phyloP scores from a whole-genome alignment of 345 rosid genomes.

The Excoecaria cochinchinensis region DNA sequence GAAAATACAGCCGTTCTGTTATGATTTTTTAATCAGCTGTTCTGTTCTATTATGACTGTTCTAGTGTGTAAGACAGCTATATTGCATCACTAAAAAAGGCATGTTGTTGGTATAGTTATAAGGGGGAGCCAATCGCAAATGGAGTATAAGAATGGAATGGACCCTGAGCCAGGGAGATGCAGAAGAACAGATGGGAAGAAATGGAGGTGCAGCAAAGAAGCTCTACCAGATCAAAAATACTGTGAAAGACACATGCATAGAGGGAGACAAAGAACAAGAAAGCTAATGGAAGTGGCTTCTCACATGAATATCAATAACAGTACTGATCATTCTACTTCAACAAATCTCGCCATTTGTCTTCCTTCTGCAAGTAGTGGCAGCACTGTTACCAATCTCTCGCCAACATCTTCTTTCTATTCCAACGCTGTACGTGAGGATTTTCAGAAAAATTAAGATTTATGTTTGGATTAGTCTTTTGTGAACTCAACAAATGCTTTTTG shows the following conservation, averaged over 20 bases:
- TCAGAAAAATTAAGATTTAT: too few species aligned
- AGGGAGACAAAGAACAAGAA: conserved; percentile 54
- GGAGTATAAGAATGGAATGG: conserved; percentile 36
- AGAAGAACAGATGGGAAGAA: conserved; percentile 61
- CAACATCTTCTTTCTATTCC: too few species aligned
- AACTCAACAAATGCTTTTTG: too few species aligned
- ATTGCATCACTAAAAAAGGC: too few species aligned
- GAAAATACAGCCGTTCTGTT: too few species aligned
- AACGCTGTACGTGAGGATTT: too few species aligned
- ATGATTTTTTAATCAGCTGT: too few species aligned
- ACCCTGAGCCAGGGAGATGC: conserved; percentile 53
- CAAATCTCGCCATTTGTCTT: conserved; percentile 43
- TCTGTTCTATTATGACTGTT: too few species aligned
- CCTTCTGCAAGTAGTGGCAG: not conserved
- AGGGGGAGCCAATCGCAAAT: conserved; percentile 14
- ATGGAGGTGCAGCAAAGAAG: conserved; percentile 60
- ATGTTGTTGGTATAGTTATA: conserved; percentile 17
- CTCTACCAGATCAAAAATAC: conserved; percentile 43
- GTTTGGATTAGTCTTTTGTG: too few species aligned
- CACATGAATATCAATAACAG: not conserved
- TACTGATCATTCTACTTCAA: not conserved
- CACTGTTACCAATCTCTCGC: too few species aligned
- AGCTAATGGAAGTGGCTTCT: conserved; percentile 53
- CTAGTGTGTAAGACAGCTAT: too few species aligned
- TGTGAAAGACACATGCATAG: conserved; percentile 53